Conservation (phyloP, 2,329 filamentous ascomycete genomes). For the Celoporthe dispersa region DNA sequence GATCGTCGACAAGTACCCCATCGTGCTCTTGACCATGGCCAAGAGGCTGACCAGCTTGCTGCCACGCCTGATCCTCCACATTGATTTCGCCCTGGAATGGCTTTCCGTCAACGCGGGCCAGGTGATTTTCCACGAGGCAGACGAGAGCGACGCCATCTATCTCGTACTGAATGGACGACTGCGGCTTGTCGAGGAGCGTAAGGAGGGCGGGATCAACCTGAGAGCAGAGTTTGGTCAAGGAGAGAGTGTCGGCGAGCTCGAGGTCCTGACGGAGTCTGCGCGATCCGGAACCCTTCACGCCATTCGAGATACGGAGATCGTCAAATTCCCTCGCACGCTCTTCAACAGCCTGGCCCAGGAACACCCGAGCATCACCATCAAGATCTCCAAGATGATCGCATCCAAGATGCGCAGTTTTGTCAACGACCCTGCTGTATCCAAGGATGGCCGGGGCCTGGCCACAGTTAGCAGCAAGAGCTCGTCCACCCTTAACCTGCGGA, state of each 20-base stretch:
- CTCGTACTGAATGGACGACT: conserved; percentile 94
- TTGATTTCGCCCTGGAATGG: conserved; percentile 98
- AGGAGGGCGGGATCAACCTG: conserved; percentile 81
- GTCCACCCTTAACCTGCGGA: conserved; percentile 89
- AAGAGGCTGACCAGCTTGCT: conserved; percentile 90
- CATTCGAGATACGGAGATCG: conserved; percentile 93
- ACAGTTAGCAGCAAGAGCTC: conserved; percentile 71
- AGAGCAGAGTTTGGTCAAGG: conserved; percentile 94
- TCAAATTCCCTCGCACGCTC: conserved; percentile 91
- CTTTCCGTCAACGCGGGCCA: conserved; percentile 95
- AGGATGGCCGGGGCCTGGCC: conserved; percentile 63
- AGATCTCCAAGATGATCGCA: conserved; percentile 98
- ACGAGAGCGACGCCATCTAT: conserved; percentile 98
- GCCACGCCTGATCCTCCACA: conserved; percentile 88
- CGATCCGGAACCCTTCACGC: conserved; percentile 92
- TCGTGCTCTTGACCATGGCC: conserved; percentile 92
- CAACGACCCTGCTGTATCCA: conserved; percentile 74
- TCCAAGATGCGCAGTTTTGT: conserved; percentile 89
- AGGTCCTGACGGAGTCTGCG: conserved; percentile 92
- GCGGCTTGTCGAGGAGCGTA: conserved; percentile 79
- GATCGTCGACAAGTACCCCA: conserved; percentile 90
- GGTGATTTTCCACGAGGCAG: conserved; percentile 88
- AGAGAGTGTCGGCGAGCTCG: conserved; percentile 95
- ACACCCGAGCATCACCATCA: conserved; percentile 97
- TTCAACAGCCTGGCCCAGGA: conserved; percentile 98